Evolutionary conservation across 2,329 filamentous ascomycete genomes (phyloP), one percentile per base, ranked within the genome.

Genomic region (Fusarium sp.): DNA sequence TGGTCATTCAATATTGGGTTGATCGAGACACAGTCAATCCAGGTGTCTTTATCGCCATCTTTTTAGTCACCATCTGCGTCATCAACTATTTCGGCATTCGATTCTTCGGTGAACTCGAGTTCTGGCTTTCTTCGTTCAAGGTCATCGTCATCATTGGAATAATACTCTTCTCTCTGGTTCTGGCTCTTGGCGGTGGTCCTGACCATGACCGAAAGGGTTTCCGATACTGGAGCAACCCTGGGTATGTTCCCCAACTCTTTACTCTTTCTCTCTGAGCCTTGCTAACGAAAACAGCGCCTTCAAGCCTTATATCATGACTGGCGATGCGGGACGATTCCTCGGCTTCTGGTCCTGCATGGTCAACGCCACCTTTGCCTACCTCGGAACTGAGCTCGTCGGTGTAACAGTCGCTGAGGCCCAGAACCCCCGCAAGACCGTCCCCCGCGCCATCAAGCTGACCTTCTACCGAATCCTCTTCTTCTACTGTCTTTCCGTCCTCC

Each of bases 391-490:
- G 79, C 85, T 94, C 47, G 91, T 94, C 57, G 93, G 92, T 83
- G 92, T 95, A 19, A 95, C 93, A 0, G 92, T 94, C 38, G 93
- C 91, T 60, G 92, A 95, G 82, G 92, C 93, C 1, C 91, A 94
- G 83, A 95, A 95, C 83, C 93, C 93, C 2, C 90, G 93, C 79
- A 90, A 89, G 81, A 93, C 91, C 21, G 91, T 96, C 69, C 93
- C 93, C 11, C 89, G 91, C 67, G 93, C 93, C 60, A 95, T 95
- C 85, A 92, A 91, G 80, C 87, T 94, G 56, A 95, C 93, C 74
- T 95, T 95, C 82, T 95, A 89, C 85, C 93, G 93, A 65, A 95
- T 96, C 80, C 83, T 94, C 74, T 85, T 95, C 84, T 96, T 96
- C 86, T 96, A 96, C 85, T 87, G 91, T 77, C 82, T 94, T 66